Percentiles rank a stretch among this genome's conserved stretches.
phyloP scores from a whole-genome alignment of 2,329 filamentous ascomycete genomes.

The Hypoxylon sp. region DNA sequence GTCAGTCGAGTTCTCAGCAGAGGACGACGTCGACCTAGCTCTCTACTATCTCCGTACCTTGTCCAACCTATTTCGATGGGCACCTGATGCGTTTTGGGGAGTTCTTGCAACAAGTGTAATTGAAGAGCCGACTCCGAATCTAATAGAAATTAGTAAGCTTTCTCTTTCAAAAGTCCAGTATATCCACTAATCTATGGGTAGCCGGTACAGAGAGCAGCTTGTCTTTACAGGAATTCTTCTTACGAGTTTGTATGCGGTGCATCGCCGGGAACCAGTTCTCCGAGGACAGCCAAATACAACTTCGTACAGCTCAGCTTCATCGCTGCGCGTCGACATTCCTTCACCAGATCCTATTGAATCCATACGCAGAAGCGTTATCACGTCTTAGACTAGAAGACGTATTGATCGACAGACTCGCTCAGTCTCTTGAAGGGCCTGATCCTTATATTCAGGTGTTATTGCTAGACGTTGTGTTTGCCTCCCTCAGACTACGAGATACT shows the following conservation, averaged over 20 bases:
- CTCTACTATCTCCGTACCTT: conserved; percentile 82
- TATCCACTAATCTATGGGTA: conserved; percentile 48
- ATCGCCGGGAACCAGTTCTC: conserved; percentile 60
- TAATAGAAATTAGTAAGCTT: conserved; percentile 65
- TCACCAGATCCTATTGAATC: conserved; percentile 75
- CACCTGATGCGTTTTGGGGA: conserved; percentile 76
- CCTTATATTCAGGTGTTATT: conserved; percentile 80
- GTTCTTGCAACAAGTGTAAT: conserved; percentile 73
- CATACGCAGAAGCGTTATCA: conserved; percentile 68
- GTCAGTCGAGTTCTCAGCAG: conserved; percentile 57
- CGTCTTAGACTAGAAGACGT: conserved; percentile 76
- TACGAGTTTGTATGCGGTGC: conserved; percentile 73
- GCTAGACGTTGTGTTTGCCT: conserved; percentile 80
- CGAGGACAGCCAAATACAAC: conserved; percentile 53
- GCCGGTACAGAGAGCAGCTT: conserved; percentile 67
- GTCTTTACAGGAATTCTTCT: conserved; percentile 74
- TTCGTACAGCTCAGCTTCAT: conserved; percentile 74
- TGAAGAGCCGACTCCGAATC: conserved; percentile 58
- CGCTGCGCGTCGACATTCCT: conserved; percentile 76
- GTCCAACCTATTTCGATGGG: conserved; percentile 76
- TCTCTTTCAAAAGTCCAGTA: conserved; percentile 37
- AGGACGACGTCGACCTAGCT: conserved; percentile 80
- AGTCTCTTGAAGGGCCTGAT: conserved; percentile 71
- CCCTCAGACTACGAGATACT: conserved; percentile 73
- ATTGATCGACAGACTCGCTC: conserved; percentile 75